Evolutionary conservation across 2,329 filamentous ascomycete species (phyloP), one percentile per base, ranked within the genome.

Genomic region (Cladophialophora bantiana): DNA sequence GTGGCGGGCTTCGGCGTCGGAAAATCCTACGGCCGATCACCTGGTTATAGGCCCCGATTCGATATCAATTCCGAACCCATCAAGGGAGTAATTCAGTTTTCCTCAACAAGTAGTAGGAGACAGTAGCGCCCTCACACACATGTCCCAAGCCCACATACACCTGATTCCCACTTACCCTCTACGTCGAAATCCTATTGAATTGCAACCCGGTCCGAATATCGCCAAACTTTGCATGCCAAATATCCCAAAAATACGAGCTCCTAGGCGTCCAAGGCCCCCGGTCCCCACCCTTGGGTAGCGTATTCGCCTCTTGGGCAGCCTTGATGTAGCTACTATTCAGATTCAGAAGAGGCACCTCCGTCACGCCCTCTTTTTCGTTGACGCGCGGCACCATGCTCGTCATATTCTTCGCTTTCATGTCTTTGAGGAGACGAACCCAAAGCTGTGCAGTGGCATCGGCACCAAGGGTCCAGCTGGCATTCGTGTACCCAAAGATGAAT

Each of bases 391-490:
- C 62, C 53, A 72, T 63, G 56, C 60, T 68, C 10, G 64, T 68
- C 57, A 67, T 62, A 9, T 56, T 57, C 64, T 68, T 69, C 13
- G 60, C 57, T 20, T 65, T 61, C 45, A 66, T 59, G 7, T 72
- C 68, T 62, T 76, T 74, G 56, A 82, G 61, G 34, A 82, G 63
- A 1, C 80, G 77, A 20, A 72, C 73, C 59, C 80, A 69, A n/a
- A 81, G 75, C 3, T 75, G 74, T 3, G 79, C 79, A 1, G 80
- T 79, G 3, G 80, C 78, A 66, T 82, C 80, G 1, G 80, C 78
- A 7, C 80, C 80, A 4, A 82, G 72, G 0, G 80, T 82, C 80
- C 80, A 82, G 4, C 79, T 79, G 2, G 78, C 79, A 61, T 81
- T 80, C 4, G 79, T 78, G 64, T 82, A 82, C 0, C 80, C 80